Base-by-base conservation (phyloP, 2,329 filamentous ascomycete species). In the Clonostachys chloroleuca region DNA sequence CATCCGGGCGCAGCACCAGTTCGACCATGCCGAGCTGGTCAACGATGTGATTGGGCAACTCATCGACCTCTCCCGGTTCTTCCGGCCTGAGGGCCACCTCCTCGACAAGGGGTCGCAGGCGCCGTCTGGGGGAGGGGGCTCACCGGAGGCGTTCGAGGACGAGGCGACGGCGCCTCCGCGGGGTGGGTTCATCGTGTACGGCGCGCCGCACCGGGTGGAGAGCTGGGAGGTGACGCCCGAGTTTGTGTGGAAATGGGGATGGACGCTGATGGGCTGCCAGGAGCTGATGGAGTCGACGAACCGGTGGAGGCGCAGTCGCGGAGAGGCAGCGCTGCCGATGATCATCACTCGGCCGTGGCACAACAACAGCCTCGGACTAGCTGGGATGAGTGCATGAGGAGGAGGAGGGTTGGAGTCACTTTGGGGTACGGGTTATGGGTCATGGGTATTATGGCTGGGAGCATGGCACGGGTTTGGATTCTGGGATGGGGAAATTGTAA, bases 21-120 rank as follows among this genome's bases (percentile, higher is more conserved):
- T 69, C 47, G 63, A 71, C 52, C 65, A 70, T 47, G 64, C 66
- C 48, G 68, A 51, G 6, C 49, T 56, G 18, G 44, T 50, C 14
- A 42, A 34, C 6, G 53, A 53, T 18, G 42, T 55, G 5, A 14
- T 54, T 6, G 53, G 53, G 1, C 40, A 52, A 12, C 36, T 39
- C 14, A 18, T 39, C 6, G 36, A 39, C 12, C 14, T n/a, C 1
- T n/a, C 14, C 36, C 36, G 14, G 14, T 39, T 39, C 36, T n/a
- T 39, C 14, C 14, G 36, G 36, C 36, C 36, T 2, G 14, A 39
- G 14, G 16, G 24, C 3, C 36, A 39, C 7, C 36, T 18, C 14
- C 14, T 39, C 36, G 14, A 12, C 36, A n/a, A 18, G 14, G 14
- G 36, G 7, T 18, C 16, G 36, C 14, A 7, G 16, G 8, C 36